phyloP scores from a whole-genome alignment of 768 basidiomycete species.

The Boletus edulis region DNA sequence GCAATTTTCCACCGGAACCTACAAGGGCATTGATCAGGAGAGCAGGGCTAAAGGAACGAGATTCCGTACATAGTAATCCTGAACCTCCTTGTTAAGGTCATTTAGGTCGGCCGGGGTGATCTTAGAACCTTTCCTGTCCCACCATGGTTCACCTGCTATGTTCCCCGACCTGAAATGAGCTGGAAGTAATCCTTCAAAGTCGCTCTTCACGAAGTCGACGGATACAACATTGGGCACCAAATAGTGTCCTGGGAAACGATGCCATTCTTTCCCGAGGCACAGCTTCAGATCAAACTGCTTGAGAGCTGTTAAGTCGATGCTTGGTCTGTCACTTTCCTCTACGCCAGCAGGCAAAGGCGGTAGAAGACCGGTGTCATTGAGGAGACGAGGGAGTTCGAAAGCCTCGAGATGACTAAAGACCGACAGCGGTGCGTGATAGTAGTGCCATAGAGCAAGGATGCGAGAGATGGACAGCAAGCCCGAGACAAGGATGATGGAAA shows the following conservation, averaged over 20 bases:
- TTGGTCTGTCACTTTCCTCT: slow-evolving; percentile 44
- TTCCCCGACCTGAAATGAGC: slow-evolving; percentile 61
- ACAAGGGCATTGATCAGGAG: slow-evolving; percentile 2
- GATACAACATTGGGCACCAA: slow-evolving; percentile 79
- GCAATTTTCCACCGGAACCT: slow-evolving; percentile 74
- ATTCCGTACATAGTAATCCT: slow-evolving; percentile 69
- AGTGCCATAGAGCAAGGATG: slow-evolving; percentile 77
- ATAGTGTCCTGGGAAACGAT: slow-evolving; percentile 90
- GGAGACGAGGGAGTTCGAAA: slow-evolving; percentile 75
- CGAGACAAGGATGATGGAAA: slow-evolving; percentile 63
- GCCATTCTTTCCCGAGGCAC: slow-evolving; percentile 95
- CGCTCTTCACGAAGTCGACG: slow-evolving; percentile 89
- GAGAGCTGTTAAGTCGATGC: slow-evolving; percentile 68
- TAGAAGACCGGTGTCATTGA: slow-evolving; percentile 69
- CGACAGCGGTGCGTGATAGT: slow-evolving; percentile 88
- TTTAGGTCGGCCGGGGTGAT: slow-evolving; percentile 69
- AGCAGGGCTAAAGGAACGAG: not conserved
- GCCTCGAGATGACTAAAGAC: slow-evolving; percentile 69
- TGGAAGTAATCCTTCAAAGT: slow-evolving; percentile 87
- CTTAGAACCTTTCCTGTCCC: slow-evolving; percentile 55
- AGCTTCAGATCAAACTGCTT: slow-evolving; percentile 68
- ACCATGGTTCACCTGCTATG: slow-evolving; percentile 26
- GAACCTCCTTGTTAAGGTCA: slow-evolving; percentile 81
- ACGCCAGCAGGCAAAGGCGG: slow-evolving; percentile 40
- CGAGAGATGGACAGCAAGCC: slow-evolving; percentile 74